Conservation (phyloP, 164 flowering plant genomes). For the Magnolia kwangsiensis region DNA sequence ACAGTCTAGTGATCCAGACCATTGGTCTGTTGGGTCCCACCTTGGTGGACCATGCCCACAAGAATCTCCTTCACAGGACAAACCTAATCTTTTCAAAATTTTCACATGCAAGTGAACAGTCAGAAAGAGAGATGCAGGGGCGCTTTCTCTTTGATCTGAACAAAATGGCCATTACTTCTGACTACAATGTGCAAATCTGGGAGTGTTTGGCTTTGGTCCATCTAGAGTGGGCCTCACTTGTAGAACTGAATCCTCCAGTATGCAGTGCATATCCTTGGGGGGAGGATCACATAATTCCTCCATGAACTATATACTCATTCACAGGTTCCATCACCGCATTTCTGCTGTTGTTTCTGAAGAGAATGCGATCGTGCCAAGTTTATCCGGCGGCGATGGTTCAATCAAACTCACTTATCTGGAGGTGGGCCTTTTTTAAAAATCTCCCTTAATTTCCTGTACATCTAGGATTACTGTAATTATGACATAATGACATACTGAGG, state of each 20-base stretch:
- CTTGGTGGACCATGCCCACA: too few species aligned
- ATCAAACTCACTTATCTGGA: conserved; percentile 81
- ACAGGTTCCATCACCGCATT: conserved; percentile 28
- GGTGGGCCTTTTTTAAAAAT: conserved; percentile 36
- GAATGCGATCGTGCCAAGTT: conserved; percentile 37
- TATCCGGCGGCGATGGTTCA: conserved; percentile 25
- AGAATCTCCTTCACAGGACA: too few species aligned
- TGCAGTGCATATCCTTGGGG: background rate
- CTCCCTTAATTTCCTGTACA: conserved; percentile 2
- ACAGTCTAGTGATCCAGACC: too few species aligned
- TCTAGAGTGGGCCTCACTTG: background rate
- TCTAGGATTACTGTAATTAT: background rate
- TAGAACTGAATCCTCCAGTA: background rate
- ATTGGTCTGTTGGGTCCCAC: too few species aligned
- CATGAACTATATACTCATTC: conserved; percentile 3
- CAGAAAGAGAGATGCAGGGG: background rate
- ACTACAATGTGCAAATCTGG: too few species aligned
- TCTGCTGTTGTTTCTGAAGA: conserved; percentile 61
- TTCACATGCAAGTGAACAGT: too few species aligned
- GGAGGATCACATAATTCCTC: conserved; percentile 1
- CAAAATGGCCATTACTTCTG: background rate
- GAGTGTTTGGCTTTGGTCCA: too few species aligned
- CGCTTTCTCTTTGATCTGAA: background rate
- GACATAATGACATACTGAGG: background rate
- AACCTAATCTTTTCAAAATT: too few species aligned